Conservation (phyloP, 78 protist genomes). For the Polysphondylium violaceum region DNA sequence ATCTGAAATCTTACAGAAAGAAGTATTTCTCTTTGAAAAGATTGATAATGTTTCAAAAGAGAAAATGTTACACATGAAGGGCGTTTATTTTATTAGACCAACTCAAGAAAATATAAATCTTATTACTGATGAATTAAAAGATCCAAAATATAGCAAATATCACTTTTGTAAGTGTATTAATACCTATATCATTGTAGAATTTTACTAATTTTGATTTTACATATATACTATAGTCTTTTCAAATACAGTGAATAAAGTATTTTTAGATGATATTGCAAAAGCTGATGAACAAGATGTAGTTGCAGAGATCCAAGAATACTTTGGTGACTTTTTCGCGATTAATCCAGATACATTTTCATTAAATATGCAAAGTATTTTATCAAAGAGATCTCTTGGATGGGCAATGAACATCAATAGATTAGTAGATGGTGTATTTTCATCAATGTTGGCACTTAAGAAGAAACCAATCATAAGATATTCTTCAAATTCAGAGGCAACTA, state of each 20-base stretch:
- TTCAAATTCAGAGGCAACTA: constrained; percentile 62
- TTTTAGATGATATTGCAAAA: constrained; percentile 89
- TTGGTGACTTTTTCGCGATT: constrained; percentile 92
- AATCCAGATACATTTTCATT: constrained; percentile 84
- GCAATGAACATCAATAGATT: constrained; percentile 11
- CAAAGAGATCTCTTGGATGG: constrained; percentile 36
- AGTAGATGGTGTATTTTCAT: constrained; percentile 52
- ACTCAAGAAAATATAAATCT: constrained; percentile 82
- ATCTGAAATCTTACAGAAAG: constrained; percentile 92
- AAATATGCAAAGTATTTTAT: constrained; percentile 40
- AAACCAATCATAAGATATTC: constrained; percentile 72
- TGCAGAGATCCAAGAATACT: constrained; percentile 90
- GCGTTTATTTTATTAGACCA: constrained; percentile 92
- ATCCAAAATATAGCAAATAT: constrained; percentile 91
- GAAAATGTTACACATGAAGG: constrained; percentile 91
- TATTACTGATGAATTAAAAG: constrained; percentile 84
- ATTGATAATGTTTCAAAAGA: constrained; percentile 82
- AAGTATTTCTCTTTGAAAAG: constrained; percentile 94
- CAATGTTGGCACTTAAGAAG: constrained; percentile 70
- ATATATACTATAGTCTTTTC: constrained; percentile 86
- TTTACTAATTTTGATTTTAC: background rate
- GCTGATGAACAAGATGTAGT: constrained; percentile 93
- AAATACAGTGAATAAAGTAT: constrained; percentile 69
- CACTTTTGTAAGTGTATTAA: constrained; percentile 84
- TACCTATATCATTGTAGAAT: no score